phyloP scores from a whole-genome alignment of 192 early-diverging fungal genomes.

The Entophlyctis helioformis region DNA sequence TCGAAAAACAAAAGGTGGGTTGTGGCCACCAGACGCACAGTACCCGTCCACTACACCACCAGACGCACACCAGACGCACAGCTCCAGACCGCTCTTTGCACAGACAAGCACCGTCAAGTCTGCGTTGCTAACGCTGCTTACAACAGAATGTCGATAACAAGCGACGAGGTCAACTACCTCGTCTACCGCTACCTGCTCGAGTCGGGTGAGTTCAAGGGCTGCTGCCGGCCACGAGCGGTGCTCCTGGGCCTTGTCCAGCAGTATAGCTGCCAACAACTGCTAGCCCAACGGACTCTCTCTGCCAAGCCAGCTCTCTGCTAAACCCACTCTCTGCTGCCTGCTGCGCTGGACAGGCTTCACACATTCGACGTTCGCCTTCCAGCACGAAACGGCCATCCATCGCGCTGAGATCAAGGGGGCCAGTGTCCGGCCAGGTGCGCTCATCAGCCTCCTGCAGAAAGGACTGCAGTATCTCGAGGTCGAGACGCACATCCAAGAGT shows the following conservation, averaged over 20 bases:
- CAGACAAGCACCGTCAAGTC: too few relatives aligned
- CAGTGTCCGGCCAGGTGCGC: constrained; percentile 66
- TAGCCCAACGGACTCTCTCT: not conserved
- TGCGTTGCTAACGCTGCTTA: too few relatives aligned
- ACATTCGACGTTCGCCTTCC: constrained; percentile 76
- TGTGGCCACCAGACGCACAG: too few relatives aligned
- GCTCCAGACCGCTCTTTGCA: too few relatives aligned
- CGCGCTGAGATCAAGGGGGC: constrained; percentile 18
- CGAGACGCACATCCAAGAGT: constrained; percentile 79
- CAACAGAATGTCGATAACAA: constrained; percentile 62
- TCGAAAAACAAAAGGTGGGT: too few relatives aligned
- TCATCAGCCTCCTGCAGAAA: constrained; percentile 82
- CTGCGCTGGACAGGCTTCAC: constrained; percentile 68
- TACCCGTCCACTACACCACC: too few relatives aligned
- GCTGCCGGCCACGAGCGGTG: not conserved
- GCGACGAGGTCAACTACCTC: constrained; percentile 80
- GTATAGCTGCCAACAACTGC: not conserved
- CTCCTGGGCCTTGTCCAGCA: not conserved
- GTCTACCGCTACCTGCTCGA: constrained; percentile 79
- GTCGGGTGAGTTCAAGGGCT: constrained; percentile 46
- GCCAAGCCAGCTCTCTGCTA: too few relatives aligned
- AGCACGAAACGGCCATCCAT: constrained; percentile 71
- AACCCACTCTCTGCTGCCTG: too few relatives aligned
- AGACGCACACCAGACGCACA: not conserved
- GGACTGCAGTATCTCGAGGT: constrained; percentile 84